phyloP scores from a whole-genome alignment of 2,329 filamentous ascomycete genomes.

The Botrytis byssoidea region DNA sequence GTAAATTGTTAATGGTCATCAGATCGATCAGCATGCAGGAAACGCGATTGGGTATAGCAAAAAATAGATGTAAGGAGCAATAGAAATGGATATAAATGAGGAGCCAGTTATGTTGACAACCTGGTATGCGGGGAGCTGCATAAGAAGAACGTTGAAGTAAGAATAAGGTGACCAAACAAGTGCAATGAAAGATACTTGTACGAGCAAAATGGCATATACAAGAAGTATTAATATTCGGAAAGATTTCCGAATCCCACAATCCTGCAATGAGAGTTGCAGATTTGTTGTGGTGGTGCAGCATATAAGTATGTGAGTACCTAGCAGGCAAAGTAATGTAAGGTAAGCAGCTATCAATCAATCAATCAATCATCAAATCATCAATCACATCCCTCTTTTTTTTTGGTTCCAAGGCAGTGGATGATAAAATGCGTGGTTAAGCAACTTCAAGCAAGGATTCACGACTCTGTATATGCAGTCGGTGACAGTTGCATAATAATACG shows the following conservation, averaged over 20 bases:
- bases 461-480: constrained; percentile 3
- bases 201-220: constrained; percentile 9
- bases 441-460: constrained; percentile 5
- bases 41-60: constrained; percentile 21
- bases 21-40: constrained; percentile 23
- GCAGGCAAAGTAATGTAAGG: not conserved
- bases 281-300: constrained; percentile 1
- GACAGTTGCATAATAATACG: not conserved
- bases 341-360: not conserved
- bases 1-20: constrained; percentile 16
- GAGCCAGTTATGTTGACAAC: constrained; percentile 18
- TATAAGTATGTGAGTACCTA: not conserved
- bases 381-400: not conserved
- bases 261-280: constrained; percentile 8
- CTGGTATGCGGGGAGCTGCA: constrained; percentile 19
- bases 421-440: not conserved
- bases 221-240: constrained; percentile 4
- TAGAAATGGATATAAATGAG: not conserved
- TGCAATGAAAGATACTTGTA: constrained; percentile 1
- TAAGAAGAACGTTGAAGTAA: constrained; percentile 12
- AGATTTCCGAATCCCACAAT: constrained; percentile 5
- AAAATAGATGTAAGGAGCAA: constrained; percentile 12
- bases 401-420: constrained; percentile 4
- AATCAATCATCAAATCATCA: not conserved
- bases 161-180: constrained; percentile 7